These are phyloP conservation scores for Batkoa obscura DNA, from an alignment of 371 early-diverging fungal genomes.

Conservation along the genomic window DNA sequence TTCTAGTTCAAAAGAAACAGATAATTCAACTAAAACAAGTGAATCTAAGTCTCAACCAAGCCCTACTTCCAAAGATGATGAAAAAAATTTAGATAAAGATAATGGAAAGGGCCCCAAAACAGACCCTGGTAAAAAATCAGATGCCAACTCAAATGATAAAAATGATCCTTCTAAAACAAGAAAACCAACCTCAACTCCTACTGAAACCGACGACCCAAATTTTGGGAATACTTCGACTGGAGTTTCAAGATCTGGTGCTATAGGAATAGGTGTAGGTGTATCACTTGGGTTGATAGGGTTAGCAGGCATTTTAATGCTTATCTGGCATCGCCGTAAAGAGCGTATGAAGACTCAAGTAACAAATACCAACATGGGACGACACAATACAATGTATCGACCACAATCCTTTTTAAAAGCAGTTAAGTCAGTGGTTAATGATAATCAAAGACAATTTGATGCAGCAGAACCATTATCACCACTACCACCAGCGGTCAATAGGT, in stretches of 20 bases:
- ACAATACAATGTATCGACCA: neutral
- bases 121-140: too few relatives aligned
- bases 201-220: neutral
- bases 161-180: neutral
- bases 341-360: neutral
- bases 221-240: neutral
- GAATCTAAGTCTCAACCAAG: too few relatives aligned
- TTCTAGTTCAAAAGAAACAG: too few relatives aligned
- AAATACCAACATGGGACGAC: neutral
- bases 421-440: neutral
- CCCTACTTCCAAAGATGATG: too few relatives aligned
- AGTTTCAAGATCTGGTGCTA: neutral
- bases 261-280: slow-evolving; percentile 1
- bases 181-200: neutral
- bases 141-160: too few relatives aligned
- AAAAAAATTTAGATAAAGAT: too few relatives aligned
- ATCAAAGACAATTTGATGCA: neutral
- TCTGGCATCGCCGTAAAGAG: slow-evolving; percentile 1
- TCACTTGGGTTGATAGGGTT: neutral
- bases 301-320: neutral
- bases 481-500: neutral
- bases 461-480: neutral
- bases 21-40: too few relatives aligned
- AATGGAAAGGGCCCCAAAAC: too few relatives aligned
- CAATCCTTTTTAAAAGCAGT: neutral